phyloP scores from a whole-genome alignment of 257 asterid species.

The Coffea eugenioides region DNA sequence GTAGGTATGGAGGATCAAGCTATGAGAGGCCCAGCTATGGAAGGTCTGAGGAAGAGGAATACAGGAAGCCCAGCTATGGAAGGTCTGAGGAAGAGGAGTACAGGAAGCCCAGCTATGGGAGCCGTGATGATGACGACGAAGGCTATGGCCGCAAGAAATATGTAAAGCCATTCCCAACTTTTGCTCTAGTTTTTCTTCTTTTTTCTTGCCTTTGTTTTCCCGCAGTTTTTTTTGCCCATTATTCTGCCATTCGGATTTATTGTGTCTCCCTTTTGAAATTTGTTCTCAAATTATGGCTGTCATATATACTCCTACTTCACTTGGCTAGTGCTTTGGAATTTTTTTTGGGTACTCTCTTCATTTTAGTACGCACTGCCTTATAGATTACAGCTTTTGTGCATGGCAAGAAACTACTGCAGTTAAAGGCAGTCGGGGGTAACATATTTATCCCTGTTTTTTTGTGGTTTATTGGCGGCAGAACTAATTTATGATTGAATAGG shows the following conservation, averaged over 20 bases:
- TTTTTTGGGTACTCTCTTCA: too few species aligned
- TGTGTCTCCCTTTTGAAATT: too few species aligned
- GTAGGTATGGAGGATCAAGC: conserved; percentile 26
- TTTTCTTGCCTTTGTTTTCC: too few species aligned
- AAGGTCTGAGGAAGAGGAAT: conserved; percentile 46
- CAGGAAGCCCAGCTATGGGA: conserved; percentile 26
- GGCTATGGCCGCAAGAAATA: conserved; percentile 67
- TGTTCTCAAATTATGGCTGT: too few species aligned
- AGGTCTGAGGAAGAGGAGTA: conserved; percentile 47
- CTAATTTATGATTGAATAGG: too few species aligned
- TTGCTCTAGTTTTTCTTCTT: too few species aligned
- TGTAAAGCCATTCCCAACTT: conserved; percentile 36
- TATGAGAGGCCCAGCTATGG: conserved; percentile 62
- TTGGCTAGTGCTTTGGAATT: too few species aligned
- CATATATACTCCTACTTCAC: too few species aligned
- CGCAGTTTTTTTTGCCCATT: too few species aligned
- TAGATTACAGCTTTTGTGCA: not conserved
- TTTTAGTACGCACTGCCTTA: too few species aligned
- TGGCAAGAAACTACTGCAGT: not conserved
- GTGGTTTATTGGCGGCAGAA: not conserved
- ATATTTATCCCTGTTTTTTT: not conserved
- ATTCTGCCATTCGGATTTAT: too few species aligned
- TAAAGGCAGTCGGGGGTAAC: too few species aligned
- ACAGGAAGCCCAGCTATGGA: conserved; percentile 41
- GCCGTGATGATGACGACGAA: conserved; percentile 22